phyloP scores from a whole-genome alignment of 257 asterid species.

The Solanum habrochaites region DNA sequence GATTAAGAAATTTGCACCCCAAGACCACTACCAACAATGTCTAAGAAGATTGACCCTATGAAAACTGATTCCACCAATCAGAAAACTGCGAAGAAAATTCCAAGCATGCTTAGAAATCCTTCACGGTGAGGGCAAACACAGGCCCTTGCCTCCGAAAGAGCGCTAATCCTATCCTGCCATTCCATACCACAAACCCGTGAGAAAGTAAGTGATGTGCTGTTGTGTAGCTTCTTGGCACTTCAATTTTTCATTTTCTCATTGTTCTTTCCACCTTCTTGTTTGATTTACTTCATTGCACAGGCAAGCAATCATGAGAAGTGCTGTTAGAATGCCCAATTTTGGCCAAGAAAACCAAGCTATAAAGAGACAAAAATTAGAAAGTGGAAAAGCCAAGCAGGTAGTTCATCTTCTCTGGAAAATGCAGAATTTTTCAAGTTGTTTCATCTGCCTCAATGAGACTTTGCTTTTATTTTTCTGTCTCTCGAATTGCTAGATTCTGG shows the following conservation, averaged over 20 bases:
- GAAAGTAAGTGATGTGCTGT: conserved; percentile 29
- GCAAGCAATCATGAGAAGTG: conserved; percentile 29
- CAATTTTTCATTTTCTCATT: background rate
- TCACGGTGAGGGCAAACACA: conserved; percentile 46
- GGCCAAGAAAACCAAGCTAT: conserved; percentile 83
- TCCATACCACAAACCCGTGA: no score
- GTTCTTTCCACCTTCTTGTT: background rate
- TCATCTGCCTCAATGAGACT: background rate
- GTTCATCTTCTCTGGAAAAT: background rate
- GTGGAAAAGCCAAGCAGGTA: conserved; percentile 80
- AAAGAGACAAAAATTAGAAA: conserved; percentile 85
- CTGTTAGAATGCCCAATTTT: conserved; percentile 40
- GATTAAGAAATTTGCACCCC: conserved; percentile 62
- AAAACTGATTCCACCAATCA: conserved; percentile 28
- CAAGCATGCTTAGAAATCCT: conserved; percentile 50
- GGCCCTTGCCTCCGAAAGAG: conserved; percentile 30
- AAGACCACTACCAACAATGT: conserved; percentile 21
- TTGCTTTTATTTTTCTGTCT: background rate
- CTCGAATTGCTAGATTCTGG: conserved; percentile 46
- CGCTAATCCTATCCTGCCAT: conserved; percentile 38
- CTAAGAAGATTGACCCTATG: background rate
- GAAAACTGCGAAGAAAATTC: conserved; percentile 53
- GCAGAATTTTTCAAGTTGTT: background rate
- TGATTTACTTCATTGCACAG: conserved; percentile 20
- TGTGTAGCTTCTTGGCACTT: background rate